A percentile compares a stretch with the other conserved stretches of the same genome.
phyloP scores from a whole-genome alignment of 2,329 filamentous ascomycete species.

The Cryphonectria radicalis region DNA sequence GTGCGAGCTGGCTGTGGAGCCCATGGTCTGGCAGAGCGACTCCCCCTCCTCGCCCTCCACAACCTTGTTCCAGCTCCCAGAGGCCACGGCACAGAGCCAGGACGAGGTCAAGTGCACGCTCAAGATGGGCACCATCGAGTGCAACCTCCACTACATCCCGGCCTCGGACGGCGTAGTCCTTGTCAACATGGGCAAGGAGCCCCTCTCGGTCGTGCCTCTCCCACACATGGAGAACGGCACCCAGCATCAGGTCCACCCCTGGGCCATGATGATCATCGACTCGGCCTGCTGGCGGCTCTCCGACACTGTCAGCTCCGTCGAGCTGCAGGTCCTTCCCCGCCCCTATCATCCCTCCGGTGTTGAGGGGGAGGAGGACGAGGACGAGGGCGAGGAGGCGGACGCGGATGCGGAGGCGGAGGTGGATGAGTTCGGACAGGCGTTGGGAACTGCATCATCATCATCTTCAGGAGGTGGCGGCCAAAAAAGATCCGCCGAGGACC shows the following conservation, averaged over 20 bases:
- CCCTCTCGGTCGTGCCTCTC: neutral
- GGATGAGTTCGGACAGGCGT: neutral
- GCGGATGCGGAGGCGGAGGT: no score
- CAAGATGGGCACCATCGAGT: neutral
- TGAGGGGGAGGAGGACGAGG: neutral
- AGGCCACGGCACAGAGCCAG: neutral
- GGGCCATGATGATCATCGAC: neutral
- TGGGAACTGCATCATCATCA: neutral
- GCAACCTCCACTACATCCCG: neutral
- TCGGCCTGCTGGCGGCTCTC: neutral
- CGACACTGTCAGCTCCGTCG: neutral
- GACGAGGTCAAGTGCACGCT: neutral
- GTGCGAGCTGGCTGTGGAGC: neutral
- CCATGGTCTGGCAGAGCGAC: neutral
- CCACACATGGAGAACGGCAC: neutral
- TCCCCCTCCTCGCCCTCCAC: no score
- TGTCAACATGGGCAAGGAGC: neutral
- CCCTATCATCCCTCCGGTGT: neutral
- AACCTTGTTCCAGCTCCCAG: neutral
- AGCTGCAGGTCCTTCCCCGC: constrained; percentile 4
- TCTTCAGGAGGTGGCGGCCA: no score
- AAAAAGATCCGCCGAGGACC: neutral
- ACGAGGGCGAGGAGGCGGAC: neutral
- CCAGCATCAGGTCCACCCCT: neutral
- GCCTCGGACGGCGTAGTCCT: neutral